phyloP scores from a whole-genome alignment of 108 stramenopile species.

The Fragilariopsis cylindrus region DNA sequence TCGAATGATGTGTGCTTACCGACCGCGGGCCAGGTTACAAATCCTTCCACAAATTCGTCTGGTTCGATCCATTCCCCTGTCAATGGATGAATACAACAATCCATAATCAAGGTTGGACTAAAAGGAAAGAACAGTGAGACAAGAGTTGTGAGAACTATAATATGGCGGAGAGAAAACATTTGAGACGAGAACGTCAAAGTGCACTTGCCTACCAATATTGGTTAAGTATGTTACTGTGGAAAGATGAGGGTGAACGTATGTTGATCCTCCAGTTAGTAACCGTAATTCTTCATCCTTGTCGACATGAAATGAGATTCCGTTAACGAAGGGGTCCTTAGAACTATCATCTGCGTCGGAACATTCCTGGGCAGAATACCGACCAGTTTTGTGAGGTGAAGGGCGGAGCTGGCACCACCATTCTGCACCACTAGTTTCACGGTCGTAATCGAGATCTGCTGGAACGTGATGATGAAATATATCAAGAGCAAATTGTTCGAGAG shows the following conservation, averaged over 20 bases:
- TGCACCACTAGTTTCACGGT: slow-evolving; percentile 52
- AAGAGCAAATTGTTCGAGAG: slow-evolving; percentile 66
- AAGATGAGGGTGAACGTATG: slow-evolving; percentile 79
- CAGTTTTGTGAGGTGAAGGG: slow-evolving; percentile 54
- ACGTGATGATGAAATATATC: slow-evolving; percentile 78
- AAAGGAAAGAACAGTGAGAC: too few species aligned
- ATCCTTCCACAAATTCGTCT: slow-evolving; percentile 29
- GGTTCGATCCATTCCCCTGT: slow-evolving; percentile 58
- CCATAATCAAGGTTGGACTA: slow-evolving; percentile 60
- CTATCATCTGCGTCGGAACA: slow-evolving; percentile 22
- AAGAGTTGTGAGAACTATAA: too few species aligned
- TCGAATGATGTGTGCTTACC: slow-evolving; percentile 86
- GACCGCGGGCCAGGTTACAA: slow-evolving; percentile 63
- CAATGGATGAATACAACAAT: slow-evolving; percentile 54
- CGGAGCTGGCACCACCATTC: slow-evolving; percentile 89
- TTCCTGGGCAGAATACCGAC: slow-evolving; percentile 33
- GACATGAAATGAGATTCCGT: slow-evolving; percentile 84
- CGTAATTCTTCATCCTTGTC: slow-evolving; percentile 88
- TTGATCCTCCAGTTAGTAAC: slow-evolving; percentile 60
- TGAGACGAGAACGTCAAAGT: not conserved
- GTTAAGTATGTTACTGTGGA: slow-evolving; percentile 86
- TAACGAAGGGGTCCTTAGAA: slow-evolving; percentile 1
- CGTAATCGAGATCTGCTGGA: slow-evolving; percentile 17
- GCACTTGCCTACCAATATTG: slow-evolving; percentile 39
- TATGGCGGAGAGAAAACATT: too few species aligned